These are phyloP conservation scores for Tricholoma flavovirens DNA, from an alignment of 768 basidiomycete species.

Conservation along the genomic window DNA sequence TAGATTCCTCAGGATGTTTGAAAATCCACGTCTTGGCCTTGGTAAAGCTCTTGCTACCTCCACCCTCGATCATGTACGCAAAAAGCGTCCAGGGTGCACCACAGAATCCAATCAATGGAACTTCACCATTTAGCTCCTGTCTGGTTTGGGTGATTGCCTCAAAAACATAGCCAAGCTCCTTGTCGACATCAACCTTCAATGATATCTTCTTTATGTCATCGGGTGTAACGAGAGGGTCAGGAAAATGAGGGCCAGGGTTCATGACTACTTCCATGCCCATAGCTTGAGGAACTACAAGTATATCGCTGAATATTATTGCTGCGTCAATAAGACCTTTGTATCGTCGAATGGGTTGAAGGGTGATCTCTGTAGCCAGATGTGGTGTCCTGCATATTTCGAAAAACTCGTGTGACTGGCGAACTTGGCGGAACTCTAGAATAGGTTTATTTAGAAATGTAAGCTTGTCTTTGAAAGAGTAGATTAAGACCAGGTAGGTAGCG, in stretches of 20 bases:
- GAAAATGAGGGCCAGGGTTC: conserved; percentile 89
- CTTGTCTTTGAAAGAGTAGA: background rate
- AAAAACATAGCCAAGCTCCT: conserved; percentile 88
- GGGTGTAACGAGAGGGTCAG: conserved; percentile 76
- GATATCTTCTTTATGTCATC: conserved; percentile 62
- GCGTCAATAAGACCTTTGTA: conserved; percentile 88
- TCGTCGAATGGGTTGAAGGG: conserved; percentile 88
- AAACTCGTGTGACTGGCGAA: conserved; percentile 85
- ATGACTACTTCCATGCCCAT: conserved; percentile 95
- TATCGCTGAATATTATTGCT: conserved; percentile 97
- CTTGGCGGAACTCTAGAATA: conserved; percentile 74
- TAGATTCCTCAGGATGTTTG: conserved; percentile 80
- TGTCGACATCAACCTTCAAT: conserved; percentile 65
- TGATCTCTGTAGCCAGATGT: conserved; percentile 81
- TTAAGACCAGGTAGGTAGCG: conserved; percentile 84
- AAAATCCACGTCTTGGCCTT: conserved; percentile 95
- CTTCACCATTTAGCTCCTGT: conserved; percentile 73
- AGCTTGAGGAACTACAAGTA: conserved; percentile 96
- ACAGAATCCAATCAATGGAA: conserved; percentile 95
- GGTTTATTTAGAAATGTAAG: conserved; percentile 2
- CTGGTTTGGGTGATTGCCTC: conserved; percentile 86
- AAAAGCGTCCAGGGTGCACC: conserved; percentile 99
- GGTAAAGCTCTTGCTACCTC: conserved; percentile 83
- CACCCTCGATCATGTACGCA: conserved; percentile 97
- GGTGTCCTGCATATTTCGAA: conserved; percentile 95